Conservation (phyloP, 2,329 filamentous ascomycete genomes). For the Tothia fuscella region DNA sequence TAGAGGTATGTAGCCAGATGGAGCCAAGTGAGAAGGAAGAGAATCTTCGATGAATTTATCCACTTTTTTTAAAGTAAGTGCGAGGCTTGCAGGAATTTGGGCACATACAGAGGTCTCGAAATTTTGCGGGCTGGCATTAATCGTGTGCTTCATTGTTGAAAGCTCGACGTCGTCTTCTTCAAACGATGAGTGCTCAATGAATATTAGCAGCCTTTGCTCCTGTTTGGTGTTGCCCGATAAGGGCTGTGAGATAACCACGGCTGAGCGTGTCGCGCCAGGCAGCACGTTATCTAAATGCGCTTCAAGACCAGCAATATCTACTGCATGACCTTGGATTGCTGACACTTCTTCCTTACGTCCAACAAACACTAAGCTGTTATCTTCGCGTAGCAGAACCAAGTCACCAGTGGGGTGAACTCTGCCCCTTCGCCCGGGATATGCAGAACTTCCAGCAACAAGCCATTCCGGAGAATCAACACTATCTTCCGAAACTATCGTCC, state of each 20-base stretch:
- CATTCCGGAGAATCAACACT: constrained; percentile 21
- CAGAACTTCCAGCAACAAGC: constrained; percentile 23
- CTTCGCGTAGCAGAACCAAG: constrained; percentile 18
- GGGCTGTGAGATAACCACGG: not conserved
- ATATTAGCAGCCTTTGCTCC: not conserved
- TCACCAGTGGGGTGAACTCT: constrained; percentile 17
- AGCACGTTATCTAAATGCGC: constrained; percentile 25
- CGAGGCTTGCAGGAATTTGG: constrained; percentile 19
- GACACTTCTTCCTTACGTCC: constrained; percentile 19
- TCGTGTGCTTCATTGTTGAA: not conserved
- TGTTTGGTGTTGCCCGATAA: not conserved
- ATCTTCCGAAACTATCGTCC: constrained; percentile 20
- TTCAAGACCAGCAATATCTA: constrained; percentile 31
- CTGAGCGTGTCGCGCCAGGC: constrained; percentile 19
- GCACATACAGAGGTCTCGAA: not conserved
- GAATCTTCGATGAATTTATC: constrained; percentile 31
- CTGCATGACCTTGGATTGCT: constrained; percentile 26
- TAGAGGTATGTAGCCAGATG: constrained; percentile 31
- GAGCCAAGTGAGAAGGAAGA: constrained; percentile 38
- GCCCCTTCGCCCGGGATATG: constrained; percentile 2
- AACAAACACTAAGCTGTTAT: constrained; percentile 19
- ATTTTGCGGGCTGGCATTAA: not conserved
- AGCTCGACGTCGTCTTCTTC: not conserved
- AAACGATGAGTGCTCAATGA: not conserved
- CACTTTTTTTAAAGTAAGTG: constrained; percentile 27